Conservation (phyloP, 148 eudicot genomes). For the Bassia scoparia region DNA sequence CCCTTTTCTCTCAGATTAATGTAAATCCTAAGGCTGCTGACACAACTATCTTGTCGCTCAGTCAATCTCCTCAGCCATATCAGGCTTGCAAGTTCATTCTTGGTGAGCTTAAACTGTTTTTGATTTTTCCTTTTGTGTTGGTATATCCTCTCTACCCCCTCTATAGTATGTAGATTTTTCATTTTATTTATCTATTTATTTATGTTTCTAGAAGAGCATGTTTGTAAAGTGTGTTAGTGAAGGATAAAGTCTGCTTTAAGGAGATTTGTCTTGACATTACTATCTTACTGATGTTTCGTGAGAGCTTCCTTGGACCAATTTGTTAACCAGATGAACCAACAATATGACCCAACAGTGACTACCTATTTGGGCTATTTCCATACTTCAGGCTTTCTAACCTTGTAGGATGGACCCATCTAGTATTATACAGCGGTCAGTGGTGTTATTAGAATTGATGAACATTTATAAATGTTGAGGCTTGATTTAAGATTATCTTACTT, state of each 20-base stretch:
- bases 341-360: background rate
- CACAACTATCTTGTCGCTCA: constrained; percentile 76
- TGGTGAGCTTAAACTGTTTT: constrained; percentile 47
- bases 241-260: background rate
- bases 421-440: background rate
- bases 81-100: constrained; percentile 86
- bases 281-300: background rate
- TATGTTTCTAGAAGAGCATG: too few species aligned
- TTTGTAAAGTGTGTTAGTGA: background rate
- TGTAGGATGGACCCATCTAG: background rate
- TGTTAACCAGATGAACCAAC: background rate
- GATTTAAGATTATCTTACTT: background rate
- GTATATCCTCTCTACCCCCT: too few species aligned
- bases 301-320: background rate
- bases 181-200: too few species aligned
- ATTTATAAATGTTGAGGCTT: background rate
- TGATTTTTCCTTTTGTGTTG: too few species aligned
- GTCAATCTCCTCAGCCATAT: constrained; percentile 80
- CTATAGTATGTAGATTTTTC: too few species aligned
- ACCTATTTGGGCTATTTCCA: too few species aligned
- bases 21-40: constrained; percentile 85
- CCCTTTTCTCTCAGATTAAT: constrained; percentile 54
- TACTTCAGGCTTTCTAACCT: background rate
- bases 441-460: background rate
- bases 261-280: background rate